phyloP scores from a whole-genome alignment of 768 basidiomycete genomes.

The Suillus sp. region DNA sequence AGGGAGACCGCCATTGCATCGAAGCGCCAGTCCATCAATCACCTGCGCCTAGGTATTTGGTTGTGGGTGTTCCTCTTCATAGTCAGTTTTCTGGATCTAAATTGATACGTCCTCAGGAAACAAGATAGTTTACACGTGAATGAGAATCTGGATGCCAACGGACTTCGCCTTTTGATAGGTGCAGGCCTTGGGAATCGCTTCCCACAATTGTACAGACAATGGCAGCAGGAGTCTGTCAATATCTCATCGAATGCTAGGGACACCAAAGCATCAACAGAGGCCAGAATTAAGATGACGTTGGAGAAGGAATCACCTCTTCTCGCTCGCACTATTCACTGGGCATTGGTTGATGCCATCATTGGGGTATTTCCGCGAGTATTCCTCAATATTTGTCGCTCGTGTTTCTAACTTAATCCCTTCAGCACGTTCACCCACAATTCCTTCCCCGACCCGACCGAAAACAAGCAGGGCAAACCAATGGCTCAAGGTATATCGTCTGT shows the following conservation, averaged over 20 bases:
- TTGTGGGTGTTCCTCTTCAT: constrained; percentile 24
- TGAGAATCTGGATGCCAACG: constrained; percentile 27
- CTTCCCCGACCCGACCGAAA: constrained; percentile 12
- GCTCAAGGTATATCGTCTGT: constrained; percentile 9
- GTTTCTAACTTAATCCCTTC: not conserved
- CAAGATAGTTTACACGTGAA: constrained; percentile 27
- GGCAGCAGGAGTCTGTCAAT: constrained; percentile 21
- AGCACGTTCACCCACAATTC: constrained; percentile 19
- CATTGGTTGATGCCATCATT: constrained; percentile 29
- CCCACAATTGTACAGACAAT: constrained; percentile 22
- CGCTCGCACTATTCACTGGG: constrained; percentile 7
- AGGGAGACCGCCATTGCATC: not conserved
- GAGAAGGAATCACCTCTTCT: constrained; percentile 13
- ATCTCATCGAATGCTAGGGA: not conserved
- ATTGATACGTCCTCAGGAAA: constrained; percentile 16
- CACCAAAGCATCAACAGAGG: not conserved
- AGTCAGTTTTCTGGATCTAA: not conserved
- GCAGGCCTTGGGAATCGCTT: constrained; percentile 34
- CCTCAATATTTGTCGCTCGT: not conserved
- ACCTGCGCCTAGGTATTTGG: constrained; percentile 20
- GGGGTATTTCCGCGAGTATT: constrained; percentile 22
- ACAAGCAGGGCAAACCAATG: not conserved
- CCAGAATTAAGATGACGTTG: not conserved
- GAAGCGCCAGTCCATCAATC: not conserved
- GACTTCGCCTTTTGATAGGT: constrained; percentile 28